Percentiles rank a stretch among this genome's conserved stretches.
Evolutionary conservation across 352 stramenopile genomes (phyloP).

Genomic region (Phytophthora foliorum): DNA sequence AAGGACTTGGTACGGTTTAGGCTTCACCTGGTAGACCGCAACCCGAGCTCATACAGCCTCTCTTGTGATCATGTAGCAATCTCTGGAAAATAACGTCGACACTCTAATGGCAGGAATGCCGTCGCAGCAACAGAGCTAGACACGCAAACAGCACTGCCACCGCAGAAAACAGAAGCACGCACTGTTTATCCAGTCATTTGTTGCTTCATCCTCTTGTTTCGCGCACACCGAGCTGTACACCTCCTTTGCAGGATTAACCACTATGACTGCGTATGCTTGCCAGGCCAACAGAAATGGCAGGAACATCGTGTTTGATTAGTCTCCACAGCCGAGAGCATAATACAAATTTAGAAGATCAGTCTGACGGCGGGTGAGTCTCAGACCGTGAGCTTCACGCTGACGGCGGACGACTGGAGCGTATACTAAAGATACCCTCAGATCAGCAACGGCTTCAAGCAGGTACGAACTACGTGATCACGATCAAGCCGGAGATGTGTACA

Average conservation of each 20-base stretch:
- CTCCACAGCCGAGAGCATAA: too few species aligned
- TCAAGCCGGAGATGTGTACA: conserved; percentile 72
- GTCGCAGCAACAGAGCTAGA: neutral
- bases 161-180: too few species aligned
- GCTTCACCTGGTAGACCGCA: neutral
- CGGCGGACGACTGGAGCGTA: conserved; percentile 62
- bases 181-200: too few species aligned
- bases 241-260: too few species aligned
- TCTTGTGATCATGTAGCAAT: conserved; percentile 17
- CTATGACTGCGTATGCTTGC: too few species aligned
- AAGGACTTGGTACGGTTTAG: conserved; percentile 47
- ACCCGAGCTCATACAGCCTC: neutral
- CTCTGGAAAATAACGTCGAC: conserved; percentile 26
- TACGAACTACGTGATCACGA: conserved; percentile 73
- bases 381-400: conserved; percentile 49
- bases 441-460: conserved; percentile 54
- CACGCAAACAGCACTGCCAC: neutral
- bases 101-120: neutral
- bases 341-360: conserved; percentile 79
- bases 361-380: conserved; percentile 45
- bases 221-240: too few species aligned
- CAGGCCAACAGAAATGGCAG: too few species aligned
- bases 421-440: conserved; percentile 67
- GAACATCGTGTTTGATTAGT: too few species aligned
- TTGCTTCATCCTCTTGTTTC: too few species aligned